phyloP scores from a whole-genome alignment of 345 rosid species.

The Abelmoschus esculentus region DNA sequence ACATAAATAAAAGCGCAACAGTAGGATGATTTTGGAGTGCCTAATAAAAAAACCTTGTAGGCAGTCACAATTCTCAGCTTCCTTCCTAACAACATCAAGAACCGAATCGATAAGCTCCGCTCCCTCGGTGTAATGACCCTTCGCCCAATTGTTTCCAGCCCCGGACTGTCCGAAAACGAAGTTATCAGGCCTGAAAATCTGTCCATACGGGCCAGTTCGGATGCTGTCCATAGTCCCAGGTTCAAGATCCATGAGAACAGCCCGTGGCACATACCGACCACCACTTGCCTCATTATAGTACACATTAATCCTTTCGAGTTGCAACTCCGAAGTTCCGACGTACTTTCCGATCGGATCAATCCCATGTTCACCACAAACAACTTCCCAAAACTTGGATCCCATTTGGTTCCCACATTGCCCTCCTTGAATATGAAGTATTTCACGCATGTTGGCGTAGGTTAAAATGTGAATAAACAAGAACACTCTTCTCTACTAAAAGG shows the following conservation, averaged over 20 bases:
- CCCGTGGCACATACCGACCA: constrained; percentile 22
- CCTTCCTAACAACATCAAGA: constrained; percentile 30
- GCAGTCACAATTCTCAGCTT: constrained; percentile 27
- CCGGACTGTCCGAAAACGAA: constrained; percentile 26
- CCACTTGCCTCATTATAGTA: constrained; percentile 25
- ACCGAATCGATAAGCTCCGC: constrained; percentile 29
- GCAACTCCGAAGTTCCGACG: constrained; percentile 14
- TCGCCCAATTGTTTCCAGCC: constrained; percentile 29
- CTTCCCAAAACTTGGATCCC: constrained; percentile 29
- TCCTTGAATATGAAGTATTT: constrained; percentile 34
- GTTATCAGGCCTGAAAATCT: constrained; percentile 22
- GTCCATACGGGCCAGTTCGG: constrained; percentile 11
- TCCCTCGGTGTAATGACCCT: constrained; percentile 30
- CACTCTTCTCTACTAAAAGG: background rate
- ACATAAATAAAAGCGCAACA: background rate
- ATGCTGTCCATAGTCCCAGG: constrained; percentile 30
- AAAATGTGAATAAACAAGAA: background rate
- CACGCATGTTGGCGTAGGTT: constrained; percentile 21
- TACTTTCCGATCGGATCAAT: constrained; percentile 28
- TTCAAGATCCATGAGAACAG: constrained; percentile 32
- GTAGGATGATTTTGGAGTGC: background rate
- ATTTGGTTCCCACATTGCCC: constrained; percentile 36
- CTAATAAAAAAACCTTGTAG: constrained; percentile 19
- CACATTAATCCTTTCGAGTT: constrained; percentile 22
- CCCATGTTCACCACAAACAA: constrained; percentile 28